Evolutionary conservation across 148 eudicot species (phyloP).

Genomic region (Rhododendron ovatum): DNA sequence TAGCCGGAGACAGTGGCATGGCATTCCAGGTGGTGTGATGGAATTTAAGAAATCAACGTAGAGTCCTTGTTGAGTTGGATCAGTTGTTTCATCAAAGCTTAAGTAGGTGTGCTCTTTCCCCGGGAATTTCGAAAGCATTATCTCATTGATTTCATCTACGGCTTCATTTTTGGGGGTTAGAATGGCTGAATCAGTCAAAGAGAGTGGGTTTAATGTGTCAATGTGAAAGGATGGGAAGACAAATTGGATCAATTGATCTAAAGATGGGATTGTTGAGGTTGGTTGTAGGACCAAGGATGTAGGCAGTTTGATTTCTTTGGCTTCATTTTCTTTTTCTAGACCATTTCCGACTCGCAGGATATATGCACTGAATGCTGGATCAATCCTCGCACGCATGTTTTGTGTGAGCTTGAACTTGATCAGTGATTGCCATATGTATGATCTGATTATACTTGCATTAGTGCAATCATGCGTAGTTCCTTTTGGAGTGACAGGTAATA

Average conservation of each 20-base stretch:
- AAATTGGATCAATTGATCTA: too few species aligned
- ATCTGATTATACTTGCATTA: not conserved
- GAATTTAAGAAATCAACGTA: not conserved
- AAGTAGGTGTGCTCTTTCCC: not conserved
- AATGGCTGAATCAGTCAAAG: too few species aligned
- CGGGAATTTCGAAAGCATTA: not conserved
- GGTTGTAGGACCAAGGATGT: too few species aligned
- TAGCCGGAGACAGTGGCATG: not conserved
- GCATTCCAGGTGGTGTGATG: not conserved
- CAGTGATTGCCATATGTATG: not conserved
- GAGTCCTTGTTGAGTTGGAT: not conserved
- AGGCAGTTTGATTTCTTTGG: too few species aligned
- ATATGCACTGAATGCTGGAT: not conserved
- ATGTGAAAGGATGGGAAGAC: too few species aligned
- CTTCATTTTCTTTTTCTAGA: too few species aligned
- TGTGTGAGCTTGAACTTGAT: not conserved
- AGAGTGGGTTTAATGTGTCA: too few species aligned
- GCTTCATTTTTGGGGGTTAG: too few species aligned
- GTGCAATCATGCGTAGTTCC: not conserved
- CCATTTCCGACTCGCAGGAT: not conserved
- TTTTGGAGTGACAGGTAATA: not conserved
- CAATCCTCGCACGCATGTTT: not conserved
- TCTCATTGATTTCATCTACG: not conserved
- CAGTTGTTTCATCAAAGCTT: not conserved
- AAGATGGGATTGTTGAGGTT: too few species aligned